phyloP scores from a whole-genome alignment of 768 basidiomycete species.

The Naematelia aurantialba region DNA sequence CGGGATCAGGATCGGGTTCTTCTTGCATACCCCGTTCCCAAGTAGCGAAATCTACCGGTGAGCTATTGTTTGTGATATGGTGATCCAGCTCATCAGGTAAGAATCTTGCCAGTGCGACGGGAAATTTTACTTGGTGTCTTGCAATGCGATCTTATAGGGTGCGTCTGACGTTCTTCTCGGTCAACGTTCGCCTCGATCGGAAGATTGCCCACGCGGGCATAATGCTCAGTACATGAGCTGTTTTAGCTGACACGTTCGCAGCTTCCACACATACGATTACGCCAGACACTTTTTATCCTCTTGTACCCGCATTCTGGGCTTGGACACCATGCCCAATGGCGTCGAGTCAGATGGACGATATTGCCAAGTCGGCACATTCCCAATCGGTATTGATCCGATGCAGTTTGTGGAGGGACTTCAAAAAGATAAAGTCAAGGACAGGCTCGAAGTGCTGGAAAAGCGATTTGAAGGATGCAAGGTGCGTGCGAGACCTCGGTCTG shows the following conservation, averaged over 20 bases:
- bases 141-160: constrained; percentile 91
- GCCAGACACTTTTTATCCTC: constrained; percentile 98
- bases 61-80: constrained; percentile 31
- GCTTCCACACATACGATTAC: constrained; percentile 98
- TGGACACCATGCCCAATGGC: constrained; percentile 96
- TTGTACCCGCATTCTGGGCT: constrained; percentile 89
- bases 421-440: constrained; percentile 72
- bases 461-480: constrained; percentile 88
- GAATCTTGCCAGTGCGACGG: constrained; percentile 91
- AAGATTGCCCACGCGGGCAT: no score
- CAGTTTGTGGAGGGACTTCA: constrained; percentile 87
- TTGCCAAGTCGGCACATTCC: constrained; percentile 97
- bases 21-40: constrained; percentile 97
- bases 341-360: constrained; percentile 93
- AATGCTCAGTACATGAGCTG: no score
- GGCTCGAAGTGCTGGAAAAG: constrained; percentile 75
- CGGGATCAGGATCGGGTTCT: constrained; percentile 90
- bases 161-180: constrained; percentile 15
- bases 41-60: constrained; percentile 95
- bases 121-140: constrained; percentile 96
- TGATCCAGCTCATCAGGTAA: constrained; percentile 45
- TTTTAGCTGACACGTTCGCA: constrained; percentile 15
- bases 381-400: constrained; percentile 93
- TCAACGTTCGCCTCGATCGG: no score
- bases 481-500: not conserved